Conservation (phyloP, 2,329 filamentous ascomycete genomes). For the Neonectria punicea region DNA sequence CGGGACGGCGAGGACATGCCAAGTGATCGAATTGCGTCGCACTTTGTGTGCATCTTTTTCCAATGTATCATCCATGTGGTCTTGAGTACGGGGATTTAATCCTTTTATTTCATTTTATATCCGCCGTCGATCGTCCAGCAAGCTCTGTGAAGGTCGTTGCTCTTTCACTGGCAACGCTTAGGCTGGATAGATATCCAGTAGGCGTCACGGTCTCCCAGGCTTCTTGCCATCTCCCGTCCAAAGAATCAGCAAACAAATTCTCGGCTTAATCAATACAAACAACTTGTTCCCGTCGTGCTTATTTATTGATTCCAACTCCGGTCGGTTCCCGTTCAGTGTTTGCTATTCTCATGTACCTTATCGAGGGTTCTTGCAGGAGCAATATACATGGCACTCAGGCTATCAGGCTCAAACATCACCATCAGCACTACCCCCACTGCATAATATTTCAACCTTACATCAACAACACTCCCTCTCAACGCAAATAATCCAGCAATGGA, state of each 20-base stretch:
- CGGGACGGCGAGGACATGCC: neutral
- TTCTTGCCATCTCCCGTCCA: neutral
- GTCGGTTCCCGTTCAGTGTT: neutral
- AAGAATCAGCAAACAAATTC: neutral
- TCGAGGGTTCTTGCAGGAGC: neutral
- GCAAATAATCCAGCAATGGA: neutral
- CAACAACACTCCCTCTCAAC: neutral
- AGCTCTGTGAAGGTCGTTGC: neutral
- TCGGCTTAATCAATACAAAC: neutral
- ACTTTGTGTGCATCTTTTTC: neutral
- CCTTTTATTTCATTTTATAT: neutral
- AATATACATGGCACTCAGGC: neutral
- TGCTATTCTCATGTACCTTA: too few relatives aligned
- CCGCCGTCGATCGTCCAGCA: neutral
- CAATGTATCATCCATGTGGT: too few relatives aligned
- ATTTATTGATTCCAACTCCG: too few relatives aligned
- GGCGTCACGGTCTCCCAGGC: neutral
- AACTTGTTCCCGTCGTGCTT: neutral
- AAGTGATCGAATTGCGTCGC: neutral
- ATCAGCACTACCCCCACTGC: neutral
- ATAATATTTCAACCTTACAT: neutral
- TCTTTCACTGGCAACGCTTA: neutral
- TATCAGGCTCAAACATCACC: neutral
- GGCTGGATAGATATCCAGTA: neutral
- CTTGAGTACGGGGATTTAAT: neutral